phyloP scores from a whole-genome alignment of 2,329 filamentous ascomycete genomes.

The Fusarium illudens region DNA sequence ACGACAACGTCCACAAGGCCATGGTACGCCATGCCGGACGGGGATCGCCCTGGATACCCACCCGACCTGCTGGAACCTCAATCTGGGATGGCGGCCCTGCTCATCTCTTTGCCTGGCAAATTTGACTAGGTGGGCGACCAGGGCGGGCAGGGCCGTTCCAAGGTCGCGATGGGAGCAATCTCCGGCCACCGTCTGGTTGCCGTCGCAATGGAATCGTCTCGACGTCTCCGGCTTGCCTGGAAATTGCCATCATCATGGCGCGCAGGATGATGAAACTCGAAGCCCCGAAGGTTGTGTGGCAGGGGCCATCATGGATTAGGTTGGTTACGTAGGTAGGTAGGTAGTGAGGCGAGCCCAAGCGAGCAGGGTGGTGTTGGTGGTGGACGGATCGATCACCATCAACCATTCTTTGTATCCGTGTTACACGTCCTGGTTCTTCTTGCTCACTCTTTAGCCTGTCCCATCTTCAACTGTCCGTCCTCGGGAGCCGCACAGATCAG shows the following conservation, averaged over 20 bases:
- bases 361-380: conserved; percentile 2
- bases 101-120: conserved; percentile 35
- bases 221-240: conserved; percentile 27
- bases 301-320: conserved; percentile 27
- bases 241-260: conserved; percentile 38
- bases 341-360: conserved; percentile 19
- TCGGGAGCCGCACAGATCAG: conserved; percentile 11
- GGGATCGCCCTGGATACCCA: conserved; percentile 36
- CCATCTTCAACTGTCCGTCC: not conserved
- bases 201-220: conserved; percentile 34
- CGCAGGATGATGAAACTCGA: conserved; percentile 37
- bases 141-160: conserved; percentile 5
- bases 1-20: conserved; percentile 17
- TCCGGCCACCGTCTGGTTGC: conserved; percentile 38
- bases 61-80: conserved; percentile 36
- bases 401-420: not conserved
- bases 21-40: conserved; percentile 15
- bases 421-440: not conserved
- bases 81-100: conserved; percentile 32
- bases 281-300: conserved; percentile 23
- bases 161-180: conserved; percentile 35
- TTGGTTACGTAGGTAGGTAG: conserved; percentile 17
- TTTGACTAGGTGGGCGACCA: conserved; percentile 28
- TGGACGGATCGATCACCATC: conserved; percentile 1
- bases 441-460: not conserved